Percentiles rank a stretch among this genome's conserved stretches.
Evolutionary conservation across 2,329 filamentous ascomycete species (phyloP).

Genomic region (Colletotrichum destructivum): DNA sequence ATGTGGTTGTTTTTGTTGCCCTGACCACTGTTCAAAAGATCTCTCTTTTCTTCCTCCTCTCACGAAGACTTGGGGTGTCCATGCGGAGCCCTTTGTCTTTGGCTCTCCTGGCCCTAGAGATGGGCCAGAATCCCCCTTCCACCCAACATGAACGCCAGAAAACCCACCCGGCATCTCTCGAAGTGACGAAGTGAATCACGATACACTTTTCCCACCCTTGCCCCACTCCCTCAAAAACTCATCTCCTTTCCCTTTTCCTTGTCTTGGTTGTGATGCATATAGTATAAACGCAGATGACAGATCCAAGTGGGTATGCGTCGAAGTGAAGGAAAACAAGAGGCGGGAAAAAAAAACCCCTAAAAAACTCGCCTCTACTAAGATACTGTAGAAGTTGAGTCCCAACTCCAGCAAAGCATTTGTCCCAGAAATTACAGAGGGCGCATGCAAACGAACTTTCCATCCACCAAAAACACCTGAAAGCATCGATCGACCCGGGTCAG

Average conservation of each 20-base stretch:
- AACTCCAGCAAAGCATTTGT: conserved; percentile 32
- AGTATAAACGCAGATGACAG: conserved; percentile 42
- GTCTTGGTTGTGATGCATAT: conserved; percentile 38
- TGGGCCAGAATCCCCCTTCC: conserved; percentile 12
- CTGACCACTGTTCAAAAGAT: conserved; percentile 1
- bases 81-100: background rate
- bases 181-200: conserved; percentile 23
- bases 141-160: conserved; percentile 37
- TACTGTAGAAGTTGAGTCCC: conserved; percentile 32
- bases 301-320: conserved; percentile 42
- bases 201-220: conserved; percentile 34
- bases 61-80: background rate
- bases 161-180: conserved; percentile 25
- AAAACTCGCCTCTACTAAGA: conserved; percentile 16
- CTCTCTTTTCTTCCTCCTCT: background rate
- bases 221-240: conserved; percentile 14
- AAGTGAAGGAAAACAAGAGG: conserved; percentile 39
- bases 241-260: conserved; percentile 31
- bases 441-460: conserved; percentile 27
- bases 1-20: conserved; percentile 5
- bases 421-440: conserved; percentile 25
- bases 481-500: conserved; percentile 59
- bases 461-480: conserved; percentile 39
- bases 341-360: conserved; percentile 1
- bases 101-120: conserved; percentile 6